Conservation (phyloP, 2,329 filamentous ascomycete species). For the Xylariaceae sp. region DNA sequence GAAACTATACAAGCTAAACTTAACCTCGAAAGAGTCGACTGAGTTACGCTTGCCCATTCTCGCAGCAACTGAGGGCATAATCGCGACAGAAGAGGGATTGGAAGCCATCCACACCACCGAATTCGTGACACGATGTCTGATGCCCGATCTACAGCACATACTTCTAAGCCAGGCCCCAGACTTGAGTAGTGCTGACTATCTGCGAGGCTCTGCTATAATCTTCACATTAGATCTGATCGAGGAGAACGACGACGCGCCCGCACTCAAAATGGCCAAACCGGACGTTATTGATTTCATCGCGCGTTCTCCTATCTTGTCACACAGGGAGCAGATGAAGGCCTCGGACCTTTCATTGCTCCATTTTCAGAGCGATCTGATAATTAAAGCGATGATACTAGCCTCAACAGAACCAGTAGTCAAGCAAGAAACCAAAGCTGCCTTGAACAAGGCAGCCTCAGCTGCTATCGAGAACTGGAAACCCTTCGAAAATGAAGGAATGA, state of each 20-base stretch:
- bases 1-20: slow-evolving; percentile 49
- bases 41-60: slow-evolving; percentile 57
- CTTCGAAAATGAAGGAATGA: slow-evolving; percentile 8
- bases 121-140: slow-evolving; percentile 7
- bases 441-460: slow-evolving; percentile 1
- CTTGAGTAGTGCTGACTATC: slow-evolving; percentile 9
- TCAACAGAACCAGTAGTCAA: too few species aligned
- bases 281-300: slow-evolving; percentile 9
- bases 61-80: slow-evolving; percentile 56
- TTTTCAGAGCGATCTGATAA: slow-evolving; percentile 12
- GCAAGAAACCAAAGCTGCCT: neutral
- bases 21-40: slow-evolving; percentile 23
- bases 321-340: neutral
- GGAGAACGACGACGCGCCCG: slow-evolving; percentile 2
- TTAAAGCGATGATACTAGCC: neutral
- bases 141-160: slow-evolving; percentile 12
- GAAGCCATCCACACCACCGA: slow-evolving; percentile 11
- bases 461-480: slow-evolving; percentile 1
- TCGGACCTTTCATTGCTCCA: slow-evolving; percentile 4
- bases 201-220: slow-evolving; percentile 15
- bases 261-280: neutral
- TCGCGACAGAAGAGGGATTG: slow-evolving; percentile 43
- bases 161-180: neutral
- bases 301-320: neutral
- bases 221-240: slow-evolving; percentile 11